phyloP scores from a whole-genome alignment of 2,329 filamentous ascomycete species.

The Fusarium sp. region DNA sequence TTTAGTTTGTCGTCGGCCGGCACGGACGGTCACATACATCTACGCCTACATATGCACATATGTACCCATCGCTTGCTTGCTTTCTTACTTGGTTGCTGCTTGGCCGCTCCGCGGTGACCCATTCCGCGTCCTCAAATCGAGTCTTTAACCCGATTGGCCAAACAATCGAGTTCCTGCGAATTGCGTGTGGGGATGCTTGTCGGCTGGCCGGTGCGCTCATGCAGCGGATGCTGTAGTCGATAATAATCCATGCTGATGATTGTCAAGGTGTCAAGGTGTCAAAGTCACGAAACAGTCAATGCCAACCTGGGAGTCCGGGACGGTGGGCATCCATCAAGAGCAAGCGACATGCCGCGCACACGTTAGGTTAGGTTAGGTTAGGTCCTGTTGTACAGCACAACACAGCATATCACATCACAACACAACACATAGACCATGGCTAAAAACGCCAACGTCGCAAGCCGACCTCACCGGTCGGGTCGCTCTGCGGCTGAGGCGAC shows the following conservation, averaged over 20 bases:
- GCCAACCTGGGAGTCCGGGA: conserved; percentile 22
- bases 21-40: neutral
- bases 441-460: neutral
- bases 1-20: neutral
- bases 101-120: neutral
- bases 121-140: conserved; percentile 12
- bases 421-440: neutral
- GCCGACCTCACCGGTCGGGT: neutral
- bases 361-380: neutral
- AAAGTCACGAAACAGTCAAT: conserved; percentile 16
- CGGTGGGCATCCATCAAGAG: neutral
- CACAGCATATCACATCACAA: neutral
- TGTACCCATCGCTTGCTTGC: neutral
- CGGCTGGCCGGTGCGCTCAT: conserved; percentile 5
- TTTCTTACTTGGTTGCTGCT: neutral
- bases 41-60: neutral
- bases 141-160: conserved; percentile 17
- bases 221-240: neutral
- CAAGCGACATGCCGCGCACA: neutral
- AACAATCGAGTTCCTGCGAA: neutral
- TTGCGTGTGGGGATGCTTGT: conserved; percentile 21
- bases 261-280: conserved; percentile 6
- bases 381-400: neutral
- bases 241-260: conserved; percentile 26
- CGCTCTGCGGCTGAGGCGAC: conserved; percentile 1